These are phyloP conservation scores for Alternaria tenuissima DNA, from an alignment of 2,329 filamentous ascomycete species.

Conservation along the genomic window DNA sequence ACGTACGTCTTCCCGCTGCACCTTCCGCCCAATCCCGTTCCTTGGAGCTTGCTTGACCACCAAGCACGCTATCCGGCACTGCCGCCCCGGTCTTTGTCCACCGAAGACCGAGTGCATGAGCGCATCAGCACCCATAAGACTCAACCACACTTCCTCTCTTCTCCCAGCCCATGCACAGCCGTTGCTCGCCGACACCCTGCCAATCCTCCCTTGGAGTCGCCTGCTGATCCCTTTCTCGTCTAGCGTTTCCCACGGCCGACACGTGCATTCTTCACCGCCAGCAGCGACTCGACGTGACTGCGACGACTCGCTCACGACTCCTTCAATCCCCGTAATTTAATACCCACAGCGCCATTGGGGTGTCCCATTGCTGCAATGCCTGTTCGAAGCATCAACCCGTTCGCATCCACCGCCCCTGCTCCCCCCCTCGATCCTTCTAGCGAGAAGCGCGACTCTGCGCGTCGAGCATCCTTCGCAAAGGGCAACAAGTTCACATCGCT, in stretches of 20 bases:
- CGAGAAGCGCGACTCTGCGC: conserved; percentile 63
- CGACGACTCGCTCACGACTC: neutral
- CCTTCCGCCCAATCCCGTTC: conserved; percentile 16
- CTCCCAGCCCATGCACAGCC: neutral
- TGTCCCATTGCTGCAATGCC: conserved; percentile 61
- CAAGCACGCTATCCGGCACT: conserved; percentile 30
- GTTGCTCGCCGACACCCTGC: conserved; percentile 6
- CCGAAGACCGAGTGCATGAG: conserved; percentile 10
- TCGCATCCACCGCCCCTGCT: conserved; percentile 62
- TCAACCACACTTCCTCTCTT: neutral
- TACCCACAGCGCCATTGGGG: neutral
- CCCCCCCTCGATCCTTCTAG: conserved; percentile 59
- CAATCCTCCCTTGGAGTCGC: conserved; percentile 12
- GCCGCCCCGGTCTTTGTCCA: conserved; percentile 28
- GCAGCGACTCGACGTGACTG: neutral
- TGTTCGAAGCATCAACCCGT: conserved; percentile 68
- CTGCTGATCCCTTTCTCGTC: conserved; percentile 26
- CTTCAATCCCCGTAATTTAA: conserved; percentile 2
- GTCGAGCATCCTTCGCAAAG: conserved; percentile 64
- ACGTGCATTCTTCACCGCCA: conserved; percentile 27
- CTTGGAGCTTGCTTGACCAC: no score
- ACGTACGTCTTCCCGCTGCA: conserved; percentile 27
- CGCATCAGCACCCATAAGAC: conserved; percentile 14
- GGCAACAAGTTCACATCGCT: conserved; percentile 78
- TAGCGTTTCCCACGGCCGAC: conserved; percentile 17